Percentiles rank a stretch among this genome's conserved stretches.
Conservation (phyloP, 306 rosid species). For the Rosa rugosa region DNA sequence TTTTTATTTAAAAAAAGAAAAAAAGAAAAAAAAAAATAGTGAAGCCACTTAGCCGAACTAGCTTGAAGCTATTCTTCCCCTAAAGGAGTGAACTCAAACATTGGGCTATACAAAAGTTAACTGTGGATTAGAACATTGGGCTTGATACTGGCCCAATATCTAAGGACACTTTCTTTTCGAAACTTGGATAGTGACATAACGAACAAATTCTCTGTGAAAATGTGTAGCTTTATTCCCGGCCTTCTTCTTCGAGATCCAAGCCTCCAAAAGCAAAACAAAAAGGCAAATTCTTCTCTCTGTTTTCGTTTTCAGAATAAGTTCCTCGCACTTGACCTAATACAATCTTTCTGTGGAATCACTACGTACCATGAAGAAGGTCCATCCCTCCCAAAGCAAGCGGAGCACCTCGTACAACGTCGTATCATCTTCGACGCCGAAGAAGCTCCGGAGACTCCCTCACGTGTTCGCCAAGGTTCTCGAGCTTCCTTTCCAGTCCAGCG, state of each 20-base stretch:
- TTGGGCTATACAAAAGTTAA: neutral
- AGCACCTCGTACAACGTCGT: slow-evolving; percentile 23
- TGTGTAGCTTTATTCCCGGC: neutral
- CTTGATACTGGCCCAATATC: neutral
- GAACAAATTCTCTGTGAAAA: neutral
- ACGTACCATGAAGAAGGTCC: slow-evolving; percentile 22
- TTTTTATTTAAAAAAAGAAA: no score
- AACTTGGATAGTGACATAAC: neutral
- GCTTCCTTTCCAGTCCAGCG: slow-evolving; percentile 48
- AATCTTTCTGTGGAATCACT: neutral
- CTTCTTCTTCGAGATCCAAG: neutral
- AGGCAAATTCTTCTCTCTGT: neutral
- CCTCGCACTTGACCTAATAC: neutral
- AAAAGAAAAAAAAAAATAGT: no score
- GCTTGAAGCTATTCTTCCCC: no score
- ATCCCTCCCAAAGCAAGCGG: slow-evolving; percentile 28
- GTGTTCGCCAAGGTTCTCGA: slow-evolving; percentile 49
- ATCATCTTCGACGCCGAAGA: slow-evolving; percentile 32
- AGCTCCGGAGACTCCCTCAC: slow-evolving; percentile 57
- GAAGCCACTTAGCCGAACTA: no score
- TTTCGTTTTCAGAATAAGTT: slow-evolving; percentile 1
- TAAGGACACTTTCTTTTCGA: neutral
- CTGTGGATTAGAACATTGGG: neutral
- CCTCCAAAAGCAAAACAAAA: neutral
- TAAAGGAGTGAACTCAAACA: neutral